A percentile compares a stretch with the other conserved stretches of the same genome.
Evolutionary conservation across 129 eudicot species (phyloP).

Genomic region (Erigeron canadensis): DNA sequence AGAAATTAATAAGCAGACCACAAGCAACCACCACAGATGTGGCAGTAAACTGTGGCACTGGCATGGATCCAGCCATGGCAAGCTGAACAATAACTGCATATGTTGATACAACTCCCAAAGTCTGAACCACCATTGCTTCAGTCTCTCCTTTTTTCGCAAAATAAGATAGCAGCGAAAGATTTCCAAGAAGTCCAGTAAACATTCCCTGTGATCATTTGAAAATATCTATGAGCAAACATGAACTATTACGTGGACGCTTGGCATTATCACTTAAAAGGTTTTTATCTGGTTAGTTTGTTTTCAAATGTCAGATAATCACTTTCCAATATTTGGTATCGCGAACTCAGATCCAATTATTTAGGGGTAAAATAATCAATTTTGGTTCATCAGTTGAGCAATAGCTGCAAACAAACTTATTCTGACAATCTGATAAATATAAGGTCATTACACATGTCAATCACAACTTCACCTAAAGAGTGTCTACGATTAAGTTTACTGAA

Average conservation of each 20-base stretch:
- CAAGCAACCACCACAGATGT: constrained; percentile 68
- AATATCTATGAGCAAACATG: not conserved
- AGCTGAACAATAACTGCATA: constrained; percentile 78
- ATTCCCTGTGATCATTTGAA: constrained; percentile 58
- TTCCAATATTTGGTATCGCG: not conserved
- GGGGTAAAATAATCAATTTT: not conserved
- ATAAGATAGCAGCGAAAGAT: constrained; percentile 81
- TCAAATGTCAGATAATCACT: not conserved
- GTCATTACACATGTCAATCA: not conserved
- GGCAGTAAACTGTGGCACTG: constrained; percentile 61
- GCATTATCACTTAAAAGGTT: not conserved
- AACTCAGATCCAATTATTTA: not conserved
- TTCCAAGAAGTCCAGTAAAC: constrained; percentile 94
- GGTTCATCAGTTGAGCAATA: not conserved
- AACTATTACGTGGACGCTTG: not conserved
- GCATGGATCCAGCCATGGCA: constrained; percentile 96
- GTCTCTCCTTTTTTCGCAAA: constrained; percentile 88
- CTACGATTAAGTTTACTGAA: no score
- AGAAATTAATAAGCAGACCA: constrained; percentile 69
- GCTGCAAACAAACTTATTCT: not conserved
- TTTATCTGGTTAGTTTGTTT: not conserved
- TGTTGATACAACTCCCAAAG: constrained; percentile 78
- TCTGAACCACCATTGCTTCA: constrained; percentile 84
- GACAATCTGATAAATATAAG: not conserved
- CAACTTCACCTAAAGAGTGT: not conserved